Evolutionary conservation across 2,329 filamentous ascomycete genomes (phyloP), one percentile per base, ranked within the genome.

Genomic region (Fonsecaea pugnacius): DNA sequence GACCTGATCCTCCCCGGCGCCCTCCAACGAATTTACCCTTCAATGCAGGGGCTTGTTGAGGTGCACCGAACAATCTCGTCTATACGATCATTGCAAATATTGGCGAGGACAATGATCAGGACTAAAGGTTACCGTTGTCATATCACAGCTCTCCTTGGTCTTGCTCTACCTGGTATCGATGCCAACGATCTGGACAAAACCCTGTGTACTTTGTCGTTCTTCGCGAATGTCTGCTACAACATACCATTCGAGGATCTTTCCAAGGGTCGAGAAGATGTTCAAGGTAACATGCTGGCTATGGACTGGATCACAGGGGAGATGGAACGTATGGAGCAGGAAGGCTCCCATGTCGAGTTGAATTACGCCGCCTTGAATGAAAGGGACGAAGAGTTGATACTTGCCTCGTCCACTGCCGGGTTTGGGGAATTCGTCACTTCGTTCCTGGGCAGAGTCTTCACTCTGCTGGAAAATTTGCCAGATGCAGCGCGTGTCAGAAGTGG

Each of bases 121-220:
- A 91, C 92, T 46, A 98, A 96, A 77, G 95, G 95, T n/a, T 97
- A 95, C 75, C 86, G 95, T 65, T 98, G 95, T 73, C 95, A 99
- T 75, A 89, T 99, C 68, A 99, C 95, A 1, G 94, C 94, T 0
- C 81, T 99, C 38, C 81, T 99, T n/a, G 95, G 94, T 4, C 83
- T 99, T 65, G 92, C 94, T 4, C 82, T 99, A 35, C 96, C 96
- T 0, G 96, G 95, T 24, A 96, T 99, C 64, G 96, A 99, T 78
- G 93, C 96, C 68, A 99, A 99, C 74, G 95, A 99, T 77, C 81
- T 99, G 30, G 93, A 95, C 74, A 99, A 99, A 82, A 98, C 95
- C 0, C 86, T 96, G 71, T 91, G 96, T 76, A 96, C 95, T 0
- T 83, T 99, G 63, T 91, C 93, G 70, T 97, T 97, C 75, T 95